These are phyloP conservation scores for Neospermospora avenae DNA, from an alignment of 2,329 filamentous ascomycete genomes.

Conservation along the genomic window DNA sequence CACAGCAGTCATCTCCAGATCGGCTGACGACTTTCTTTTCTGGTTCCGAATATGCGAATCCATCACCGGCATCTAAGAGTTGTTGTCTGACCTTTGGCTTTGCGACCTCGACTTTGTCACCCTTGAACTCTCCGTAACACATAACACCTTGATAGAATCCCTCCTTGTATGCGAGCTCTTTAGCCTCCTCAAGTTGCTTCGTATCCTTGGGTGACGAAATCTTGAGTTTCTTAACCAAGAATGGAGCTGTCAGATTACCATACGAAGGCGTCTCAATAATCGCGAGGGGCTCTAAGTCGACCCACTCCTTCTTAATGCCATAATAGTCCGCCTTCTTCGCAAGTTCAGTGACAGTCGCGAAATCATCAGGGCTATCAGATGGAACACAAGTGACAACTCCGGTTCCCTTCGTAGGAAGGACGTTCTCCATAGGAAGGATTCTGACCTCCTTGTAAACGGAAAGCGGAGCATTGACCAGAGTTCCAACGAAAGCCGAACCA, in stretches of 20 bases:
- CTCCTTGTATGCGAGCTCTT: constrained; percentile 95
- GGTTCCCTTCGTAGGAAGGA: constrained; percentile 90
- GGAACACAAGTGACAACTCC: constrained; percentile 95
- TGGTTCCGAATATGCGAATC: constrained; percentile 91
- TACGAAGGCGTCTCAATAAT: constrained; percentile 88
- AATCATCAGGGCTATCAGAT: constrained; percentile 94
- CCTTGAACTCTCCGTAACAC: constrained; percentile 83
- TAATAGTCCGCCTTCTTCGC: constrained; percentile 96
- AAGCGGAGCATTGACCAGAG: constrained; percentile 84
- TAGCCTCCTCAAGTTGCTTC: constrained; percentile 86
- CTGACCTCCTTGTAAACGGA: constrained; percentile 81
- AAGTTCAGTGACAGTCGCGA: constrained; percentile 81
- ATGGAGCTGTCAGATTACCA: constrained; percentile 78
- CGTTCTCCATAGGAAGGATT: constrained; percentile 92
- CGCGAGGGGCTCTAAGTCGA: constrained; percentile 81
- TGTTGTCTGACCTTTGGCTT: constrained; percentile 81
- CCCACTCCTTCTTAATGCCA: constrained; percentile 95
- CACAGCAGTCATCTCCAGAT: constrained; percentile 90
- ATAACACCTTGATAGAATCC: constrained; percentile 95
- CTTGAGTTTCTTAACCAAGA: constrained; percentile 87
- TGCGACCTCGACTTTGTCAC: constrained; percentile 78
- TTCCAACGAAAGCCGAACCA: constrained; percentile 80
- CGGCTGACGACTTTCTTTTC: constrained; percentile 85
- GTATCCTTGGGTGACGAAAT: constrained; percentile 95
- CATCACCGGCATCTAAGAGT: constrained; percentile 72